Evolutionary conservation across 331 rosid species (phyloP), one percentile per base, ranked within the genome.

Genomic region (Arachis monticola): DNA sequence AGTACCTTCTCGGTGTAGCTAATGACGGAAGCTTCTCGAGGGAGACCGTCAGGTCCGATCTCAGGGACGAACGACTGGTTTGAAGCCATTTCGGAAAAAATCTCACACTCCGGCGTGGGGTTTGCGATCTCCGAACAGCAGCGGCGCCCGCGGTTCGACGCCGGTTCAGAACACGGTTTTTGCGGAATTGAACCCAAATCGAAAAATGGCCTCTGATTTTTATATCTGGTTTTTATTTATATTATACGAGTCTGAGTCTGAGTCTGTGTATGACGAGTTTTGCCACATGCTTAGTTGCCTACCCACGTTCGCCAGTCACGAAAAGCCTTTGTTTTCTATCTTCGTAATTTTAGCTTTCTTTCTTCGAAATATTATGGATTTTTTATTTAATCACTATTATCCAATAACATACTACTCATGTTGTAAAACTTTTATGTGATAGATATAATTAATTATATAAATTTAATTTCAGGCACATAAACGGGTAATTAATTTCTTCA

Each of bases 21-120:
- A 81, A 94, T 83, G 73, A 88, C 88, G 22, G 97, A 68, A 72
- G 95, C 83, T 74, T 92, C 97, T 51, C 86, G 81, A 42, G 95
- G 69, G 77, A 91, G 89, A 67, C 99, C 97, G 45, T 94, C 99
- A 48, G 95, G 95, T 46, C 99, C 99, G 85, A 92, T 90, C 88
- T 84, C 97, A 8, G 93, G 91, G 56, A 11, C 71, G 75, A 90
- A 88, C 14, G 81, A 80, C 44, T 87, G 92, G 74, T 85, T 75
- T 48, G 86, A 87, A 77, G 88, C 86, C 98, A 93, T 93, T 85
- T 30, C 10, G 13, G 13, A 38, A 53, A 76, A 58, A 67, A 14
- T 67, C 79, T 55, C 52, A 47, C 45, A 47, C 22, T 47, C 79
- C 73, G 73, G 2, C 53, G 30, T 27, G 42, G 74, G 63, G 56